phyloP scores from a whole-genome alignment of 176 grass and related monocot genomes.

The Eremochloa ophiuroides region DNA sequence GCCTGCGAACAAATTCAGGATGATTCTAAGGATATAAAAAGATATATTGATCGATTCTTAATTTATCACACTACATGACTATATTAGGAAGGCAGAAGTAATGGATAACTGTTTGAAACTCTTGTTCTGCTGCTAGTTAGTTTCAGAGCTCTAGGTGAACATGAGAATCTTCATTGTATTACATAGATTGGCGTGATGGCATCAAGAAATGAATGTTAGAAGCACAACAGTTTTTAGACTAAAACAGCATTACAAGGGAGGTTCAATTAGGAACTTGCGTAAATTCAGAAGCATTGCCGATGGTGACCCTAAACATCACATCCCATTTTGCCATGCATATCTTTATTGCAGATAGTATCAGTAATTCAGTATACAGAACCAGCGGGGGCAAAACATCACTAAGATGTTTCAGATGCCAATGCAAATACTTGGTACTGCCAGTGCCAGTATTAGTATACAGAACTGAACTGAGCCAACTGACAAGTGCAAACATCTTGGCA shows the following conservation, averaged over 20 bases:
- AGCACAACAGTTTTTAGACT: not conserved
- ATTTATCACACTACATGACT: not conserved
- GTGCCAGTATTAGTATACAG: not conserved
- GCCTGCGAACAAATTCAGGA: constrained; percentile 39
- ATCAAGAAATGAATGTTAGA: not conserved
- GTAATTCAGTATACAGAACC: not conserved
- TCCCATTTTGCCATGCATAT: not conserved
- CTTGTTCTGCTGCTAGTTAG: not conserved
- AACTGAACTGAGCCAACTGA: not conserved
- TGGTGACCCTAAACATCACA: not conserved
- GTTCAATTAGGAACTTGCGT: not conserved
- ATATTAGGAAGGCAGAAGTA: not conserved
- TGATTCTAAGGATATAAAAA: not conserved
- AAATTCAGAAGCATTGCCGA: not conserved
- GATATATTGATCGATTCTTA: not conserved
- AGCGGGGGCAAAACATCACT: not conserved
- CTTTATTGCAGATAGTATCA: not conserved
- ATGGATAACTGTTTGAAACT: not conserved
- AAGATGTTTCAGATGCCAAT: not conserved
- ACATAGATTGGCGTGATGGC: not conserved
- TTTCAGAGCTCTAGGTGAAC: not conserved
- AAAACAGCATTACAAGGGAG: not conserved
- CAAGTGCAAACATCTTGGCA: not conserved
- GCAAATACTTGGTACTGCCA: not conserved
- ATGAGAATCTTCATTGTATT: not conserved